phyloP scores from a whole-genome alignment of 805 yeast species.

The Candida ovalis region DNA sequence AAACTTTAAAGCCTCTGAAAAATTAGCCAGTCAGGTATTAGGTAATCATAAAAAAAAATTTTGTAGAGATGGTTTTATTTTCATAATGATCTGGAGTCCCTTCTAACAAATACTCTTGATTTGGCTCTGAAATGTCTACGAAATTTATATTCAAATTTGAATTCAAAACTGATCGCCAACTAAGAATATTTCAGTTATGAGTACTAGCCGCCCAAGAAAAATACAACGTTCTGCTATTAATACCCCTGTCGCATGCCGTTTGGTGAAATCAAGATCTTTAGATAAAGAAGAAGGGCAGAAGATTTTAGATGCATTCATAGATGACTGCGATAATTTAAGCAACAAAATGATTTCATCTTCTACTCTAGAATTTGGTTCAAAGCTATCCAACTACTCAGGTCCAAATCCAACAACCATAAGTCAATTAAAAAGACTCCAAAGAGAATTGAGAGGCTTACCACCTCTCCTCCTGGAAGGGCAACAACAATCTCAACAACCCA shows the following conservation, averaged over 20 bases:
- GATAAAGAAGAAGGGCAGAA: constrained; percentile 21
- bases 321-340: constrained; percentile 19
- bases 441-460: constrained; percentile 36
- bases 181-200: no score
- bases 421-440: constrained; percentile 34
- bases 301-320: constrained; percentile 24
- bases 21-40: no score
- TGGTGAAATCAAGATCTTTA: constrained; percentile 18
- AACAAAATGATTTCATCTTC: constrained; percentile 8
- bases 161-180: no score
- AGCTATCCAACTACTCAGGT: constrained; percentile 17
- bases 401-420: constrained; percentile 27
- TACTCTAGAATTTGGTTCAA: constrained; percentile 5
- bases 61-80: no score
- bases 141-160: no score
- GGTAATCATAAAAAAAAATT: no score
- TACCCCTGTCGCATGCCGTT: constrained; percentile 41
- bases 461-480: constrained; percentile 30
- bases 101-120: no score
- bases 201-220: constrained; percentile 36
- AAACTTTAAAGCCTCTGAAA: no score
- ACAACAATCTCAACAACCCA: constrained; percentile 1
- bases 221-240: constrained; percentile 41
- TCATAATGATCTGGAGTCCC: no score
- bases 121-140: no score